Evolutionary conservation across 1,139 yeast species (phyloP), one percentile per base, ranked within the genome.

Genomic region (Yamadazyma sp.): DNA sequence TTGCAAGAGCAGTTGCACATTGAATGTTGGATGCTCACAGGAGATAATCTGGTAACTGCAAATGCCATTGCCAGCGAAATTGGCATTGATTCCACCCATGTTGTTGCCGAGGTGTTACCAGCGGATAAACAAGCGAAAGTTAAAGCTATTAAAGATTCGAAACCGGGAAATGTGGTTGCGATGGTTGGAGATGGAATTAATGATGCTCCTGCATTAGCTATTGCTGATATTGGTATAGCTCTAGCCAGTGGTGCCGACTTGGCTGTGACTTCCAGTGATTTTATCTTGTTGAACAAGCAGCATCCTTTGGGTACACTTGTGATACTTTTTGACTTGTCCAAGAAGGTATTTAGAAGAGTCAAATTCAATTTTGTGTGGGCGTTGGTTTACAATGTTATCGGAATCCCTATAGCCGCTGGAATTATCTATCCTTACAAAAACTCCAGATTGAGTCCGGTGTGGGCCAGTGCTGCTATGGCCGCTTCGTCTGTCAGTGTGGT

Each of bases 61-160:
- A 65, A 67, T 29, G 81, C 87, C 0, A 80, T 86, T 23, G 94
- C 86, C 0, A 51, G 55, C 6, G 84, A 81, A 48, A 66, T 86
- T 23, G 86, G 86, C 0, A 81, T 86, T 18, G 52, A 62, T 0
- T 50, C 54, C 2, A 67, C 65, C 2, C 68, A 77, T 39, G 82
- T 86, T n/a, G 68, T 84, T 32, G 82, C 89, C 17, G 87, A 80
- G 34, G 92, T 86, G 6, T 62, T 85, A 28, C 94, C 94, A 0
- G 78, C 79, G 38, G 86, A 81, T 41, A 86, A 86, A 56, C 83
- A 86, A 17, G 73, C 67, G 10, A 75, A 76, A 50, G 66, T 86
- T 28, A 65, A 72, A 46, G 64, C 71, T 65, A 66, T 86, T 16
- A 84, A 81, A 50, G 56, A 56, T 12, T 29, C 47, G 13, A 58